phyloP scores from a whole-genome alignment of 371 early-diverging fungal species.

The Gilbertella persicaria region DNA sequence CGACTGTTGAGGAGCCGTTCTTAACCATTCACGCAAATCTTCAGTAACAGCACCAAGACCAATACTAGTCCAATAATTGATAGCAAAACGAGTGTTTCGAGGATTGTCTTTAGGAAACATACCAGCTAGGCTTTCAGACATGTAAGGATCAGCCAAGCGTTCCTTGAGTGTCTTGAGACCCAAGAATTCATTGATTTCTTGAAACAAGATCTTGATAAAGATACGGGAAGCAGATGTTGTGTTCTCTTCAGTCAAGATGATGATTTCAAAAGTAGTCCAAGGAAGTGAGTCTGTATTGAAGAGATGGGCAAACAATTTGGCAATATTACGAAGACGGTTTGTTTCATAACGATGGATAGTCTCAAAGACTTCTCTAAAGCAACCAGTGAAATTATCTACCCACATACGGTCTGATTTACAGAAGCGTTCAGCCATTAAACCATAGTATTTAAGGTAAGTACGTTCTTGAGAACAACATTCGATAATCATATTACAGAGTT shows the following conservation, averaged over 20 bases:
- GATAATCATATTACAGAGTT: constrained; percentile 94
- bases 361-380: constrained; percentile 85
- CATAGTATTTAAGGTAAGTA: constrained; percentile 92
- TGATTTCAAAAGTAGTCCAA: constrained; percentile 81
- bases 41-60: constrained; percentile 93
- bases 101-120: constrained; percentile 92
- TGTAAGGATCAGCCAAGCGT: constrained; percentile 69
- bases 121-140: constrained; percentile 70
- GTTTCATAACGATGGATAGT: constrained; percentile 95
- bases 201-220: constrained; percentile 93
- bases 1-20: constrained; percentile 59
- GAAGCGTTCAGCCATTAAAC: constrained; percentile 93
- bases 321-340: constrained; percentile 90
- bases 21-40: constrained; percentile 85
- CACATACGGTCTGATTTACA: constrained; percentile 83
- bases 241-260: constrained; percentile 87
- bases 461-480: constrained; percentile 97
- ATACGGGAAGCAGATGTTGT: constrained; percentile 97
- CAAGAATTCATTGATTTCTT: constrained; percentile 85
- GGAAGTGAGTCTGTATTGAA: constrained; percentile 84
- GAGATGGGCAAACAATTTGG: constrained; percentile 90
- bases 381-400: constrained; percentile 72
- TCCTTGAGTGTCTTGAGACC: constrained; percentile 82
- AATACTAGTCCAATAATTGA: constrained; percentile 97
- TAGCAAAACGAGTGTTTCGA: constrained; percentile 90